Base-by-base conservation (phyloP, 2,329 filamentous ascomycete genomes). In the Sporothrix variecibatus region DNA sequence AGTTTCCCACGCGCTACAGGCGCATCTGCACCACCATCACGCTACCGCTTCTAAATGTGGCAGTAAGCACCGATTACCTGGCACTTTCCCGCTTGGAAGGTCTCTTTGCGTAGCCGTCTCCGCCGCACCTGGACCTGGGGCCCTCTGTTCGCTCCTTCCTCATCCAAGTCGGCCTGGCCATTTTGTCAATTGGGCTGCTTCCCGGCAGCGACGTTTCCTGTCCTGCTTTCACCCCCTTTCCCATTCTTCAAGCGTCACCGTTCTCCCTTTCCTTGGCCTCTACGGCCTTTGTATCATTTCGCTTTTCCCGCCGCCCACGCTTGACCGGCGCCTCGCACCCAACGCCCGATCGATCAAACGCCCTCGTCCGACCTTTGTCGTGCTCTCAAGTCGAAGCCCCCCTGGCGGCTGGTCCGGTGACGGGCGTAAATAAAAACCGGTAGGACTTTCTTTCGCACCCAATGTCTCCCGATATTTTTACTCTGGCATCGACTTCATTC, bases 101-200 rank as follows among this genome's bases (percentile, higher is more conserved):
- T 26, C 56, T 64, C 46, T 58, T 49, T 40, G 26, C 7, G 34
- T 58, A 40, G 72, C 73, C 43, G 34, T 51, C 62, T 49, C 62
- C 53, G 69, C 72, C 51, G 46, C 71, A 71, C 60, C 64, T 65
- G 9, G 51, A 71, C 60, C 64, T 65, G 9, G 43, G 34, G 43
- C 53, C 65, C 62, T 56, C 53, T 26, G 49, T 23, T 75, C 49
- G 72, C 49, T 76, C 76, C 71, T 77, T 74, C 76, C 72, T 73
- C 72, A 53, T 68, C 71, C 72, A 72, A 72, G 65, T 71, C 68
- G 69, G 51, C 20, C 60, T 74, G 73, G 62, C 67, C 56, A 23
- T 69, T 56, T 72, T 51, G 64, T 72, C 74, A 75, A 76, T 75
- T 73, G 73, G 72, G 75, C 72, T 75, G 73, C 73, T 75, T 75